Percentiles rank a stretch among this genome's conserved stretches.
Evolutionary conservation across 108 stramenopile species (phyloP).

Genomic region (Epipyxis sp.): DNA sequence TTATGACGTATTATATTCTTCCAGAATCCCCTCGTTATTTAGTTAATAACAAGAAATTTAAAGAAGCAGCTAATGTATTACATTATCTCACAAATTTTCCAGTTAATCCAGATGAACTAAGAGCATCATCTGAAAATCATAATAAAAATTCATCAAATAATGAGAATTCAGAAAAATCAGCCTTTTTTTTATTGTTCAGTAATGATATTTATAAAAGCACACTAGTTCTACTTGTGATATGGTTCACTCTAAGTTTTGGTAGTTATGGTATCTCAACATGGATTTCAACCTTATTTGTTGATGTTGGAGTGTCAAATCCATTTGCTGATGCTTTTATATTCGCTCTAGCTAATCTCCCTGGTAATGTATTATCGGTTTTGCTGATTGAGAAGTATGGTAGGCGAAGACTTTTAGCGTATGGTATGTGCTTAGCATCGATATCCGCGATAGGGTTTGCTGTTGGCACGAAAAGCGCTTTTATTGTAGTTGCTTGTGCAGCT

Average conservation of each 20-base stretch:
- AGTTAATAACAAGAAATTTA: constrained; percentile 27
- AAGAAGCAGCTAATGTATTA: constrained; percentile 25
- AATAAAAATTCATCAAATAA: background rate
- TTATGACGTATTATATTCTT: constrained; percentile 23
- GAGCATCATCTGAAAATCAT: background rate
- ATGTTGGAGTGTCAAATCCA: constrained; percentile 45
- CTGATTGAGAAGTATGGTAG: constrained; percentile 42
- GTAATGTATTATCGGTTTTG: constrained; percentile 46
- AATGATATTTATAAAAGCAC: constrained; percentile 24
- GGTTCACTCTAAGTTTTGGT: constrained; percentile 55
- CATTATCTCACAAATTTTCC: background rate
- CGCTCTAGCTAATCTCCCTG: constrained; percentile 55
- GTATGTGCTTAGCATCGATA: constrained; percentile 43
- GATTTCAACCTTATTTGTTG: constrained; percentile 49
- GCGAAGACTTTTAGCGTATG: constrained; percentile 21
- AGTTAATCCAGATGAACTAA: background rate
- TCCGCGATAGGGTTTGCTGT: constrained; percentile 48
- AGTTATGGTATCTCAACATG: constrained; percentile 50
- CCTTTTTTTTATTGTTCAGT: constrained; percentile 1
- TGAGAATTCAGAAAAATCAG: constrained; percentile 2
- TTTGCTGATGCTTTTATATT: constrained; percentile 48
- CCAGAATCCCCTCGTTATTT: constrained; percentile 56
- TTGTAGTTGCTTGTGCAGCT: constrained; percentile 40
- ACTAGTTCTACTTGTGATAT: constrained; percentile 38
- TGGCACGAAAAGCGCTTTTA: constrained; percentile 33